These are phyloP conservation scores for Stagonosporopsis cucurbitacearum DNA, from an alignment of 2,329 filamentous ascomycete species.

Conservation along the genomic window DNA sequence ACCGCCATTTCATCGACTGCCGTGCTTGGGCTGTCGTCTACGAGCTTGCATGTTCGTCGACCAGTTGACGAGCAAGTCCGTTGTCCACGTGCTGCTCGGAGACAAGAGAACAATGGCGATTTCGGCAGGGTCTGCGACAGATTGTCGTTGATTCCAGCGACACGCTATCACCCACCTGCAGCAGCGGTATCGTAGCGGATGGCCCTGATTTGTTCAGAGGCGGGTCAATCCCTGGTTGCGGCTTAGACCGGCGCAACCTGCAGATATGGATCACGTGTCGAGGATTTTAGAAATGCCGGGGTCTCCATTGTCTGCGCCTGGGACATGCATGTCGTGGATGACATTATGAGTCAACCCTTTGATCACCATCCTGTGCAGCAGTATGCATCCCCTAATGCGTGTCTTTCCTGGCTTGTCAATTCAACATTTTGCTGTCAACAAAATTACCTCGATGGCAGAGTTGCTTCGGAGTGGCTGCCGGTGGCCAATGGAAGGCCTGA, in stretches of 20 bases:
- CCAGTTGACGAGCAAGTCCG: not conserved
- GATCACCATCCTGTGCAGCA: not conserved
- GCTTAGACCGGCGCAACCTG: conserved; percentile 27
- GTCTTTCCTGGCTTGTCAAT: not conserved
- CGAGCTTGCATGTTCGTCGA: not conserved
- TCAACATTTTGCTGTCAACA: not conserved
- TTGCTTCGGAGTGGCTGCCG: not conserved
- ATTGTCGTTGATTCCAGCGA: conserved; percentile 25
- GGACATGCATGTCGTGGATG: not conserved
- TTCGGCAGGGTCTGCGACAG: conserved; percentile 7
- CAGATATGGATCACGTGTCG: conserved; percentile 29
- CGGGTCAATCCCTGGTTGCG: conserved; percentile 22
- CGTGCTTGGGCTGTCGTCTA: not conserved
- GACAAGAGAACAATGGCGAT: not conserved
- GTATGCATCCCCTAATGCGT: not conserved
- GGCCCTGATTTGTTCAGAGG: conserved; percentile 35
- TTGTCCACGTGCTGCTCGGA: conserved; percentile 18
- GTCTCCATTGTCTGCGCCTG: conserved; percentile 12
- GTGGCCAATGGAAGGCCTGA: conserved; percentile 10
- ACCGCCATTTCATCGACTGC: not conserved
- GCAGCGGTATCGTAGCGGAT: conserved; percentile 26
- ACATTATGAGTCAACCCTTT: not conserved
- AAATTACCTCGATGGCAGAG: not conserved
- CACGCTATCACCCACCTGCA: conserved; percentile 27
- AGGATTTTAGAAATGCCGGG: conserved; percentile 10